Conservation (phyloP, 345 rosid genomes). For the Cardamine chenopodiifolia region DNA sequence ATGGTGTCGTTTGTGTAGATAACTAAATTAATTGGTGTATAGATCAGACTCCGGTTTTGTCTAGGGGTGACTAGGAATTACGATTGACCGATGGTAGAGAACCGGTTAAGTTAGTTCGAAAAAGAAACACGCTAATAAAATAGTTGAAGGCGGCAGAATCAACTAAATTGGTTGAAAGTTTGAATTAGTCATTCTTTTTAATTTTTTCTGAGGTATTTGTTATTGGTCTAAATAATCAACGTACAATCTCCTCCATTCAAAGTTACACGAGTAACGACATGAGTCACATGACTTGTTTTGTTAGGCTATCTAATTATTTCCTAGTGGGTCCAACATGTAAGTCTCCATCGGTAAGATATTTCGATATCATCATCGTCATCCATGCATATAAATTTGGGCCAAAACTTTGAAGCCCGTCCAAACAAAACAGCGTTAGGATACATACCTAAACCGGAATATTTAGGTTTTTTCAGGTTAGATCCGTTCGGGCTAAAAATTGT, state of each 20-base stretch:
- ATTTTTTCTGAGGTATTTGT: neutral
- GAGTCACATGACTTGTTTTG: neutral
- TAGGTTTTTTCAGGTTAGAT: neutral
- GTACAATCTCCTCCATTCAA: neutral
- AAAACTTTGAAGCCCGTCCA: neutral
- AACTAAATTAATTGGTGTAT: neutral
- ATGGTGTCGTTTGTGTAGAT: conserved; percentile 14
- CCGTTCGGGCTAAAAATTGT: neutral
- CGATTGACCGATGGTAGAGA: neutral
- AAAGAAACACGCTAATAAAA: neutral
- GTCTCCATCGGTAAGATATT: neutral
- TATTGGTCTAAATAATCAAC: neutral
- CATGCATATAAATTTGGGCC: neutral
- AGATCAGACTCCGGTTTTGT: neutral
- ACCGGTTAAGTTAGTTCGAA: neutral
- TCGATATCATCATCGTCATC: neutral
- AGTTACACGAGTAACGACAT: neutral
- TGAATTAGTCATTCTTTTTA: neutral
- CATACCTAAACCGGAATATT: neutral
- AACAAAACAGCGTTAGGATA: neutral
- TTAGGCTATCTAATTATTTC: neutral
- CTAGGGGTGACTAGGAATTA: neutral
- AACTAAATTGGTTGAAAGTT: neutral
- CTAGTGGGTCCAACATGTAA: neutral
- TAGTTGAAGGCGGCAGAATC: neutral